These are phyloP conservation scores for Mycena kentingensis DNA, from an alignment of 768 basidiomycete species.

Conservation along the genomic window DNA sequence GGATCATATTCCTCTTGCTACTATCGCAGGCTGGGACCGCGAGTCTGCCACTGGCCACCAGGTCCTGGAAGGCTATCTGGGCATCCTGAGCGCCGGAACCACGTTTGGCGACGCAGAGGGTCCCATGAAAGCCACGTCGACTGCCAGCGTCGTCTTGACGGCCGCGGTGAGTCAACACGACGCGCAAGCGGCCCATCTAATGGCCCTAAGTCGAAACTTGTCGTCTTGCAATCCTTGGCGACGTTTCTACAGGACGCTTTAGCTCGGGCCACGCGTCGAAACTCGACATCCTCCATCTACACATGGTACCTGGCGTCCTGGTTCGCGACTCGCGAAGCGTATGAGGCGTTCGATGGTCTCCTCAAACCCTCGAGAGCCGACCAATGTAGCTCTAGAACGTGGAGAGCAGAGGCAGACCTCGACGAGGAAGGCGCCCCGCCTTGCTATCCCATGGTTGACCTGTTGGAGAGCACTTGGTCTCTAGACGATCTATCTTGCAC, in stretches of 20 bases:
- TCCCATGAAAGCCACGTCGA: conserved; percentile 53
- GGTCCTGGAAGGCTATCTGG: conserved; percentile 77
- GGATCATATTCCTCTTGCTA: conserved; percentile 63
- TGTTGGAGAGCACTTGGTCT: conserved; percentile 33
- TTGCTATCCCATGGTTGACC: conserved; percentile 24
- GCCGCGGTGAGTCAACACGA: conserved; percentile 50
- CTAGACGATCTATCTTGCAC: conserved; percentile 34
- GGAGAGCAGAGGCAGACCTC: conserved; percentile 39
- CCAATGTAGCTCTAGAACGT: conserved; percentile 22
- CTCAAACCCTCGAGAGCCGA: conserved; percentile 4
- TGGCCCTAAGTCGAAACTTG: conserved; percentile 65
- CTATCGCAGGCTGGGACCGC: conserved; percentile 70
- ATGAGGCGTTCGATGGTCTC: conserved; percentile 52
- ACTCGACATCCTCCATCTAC: conserved; percentile 33
- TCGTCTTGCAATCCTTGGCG: conserved; percentile 72
- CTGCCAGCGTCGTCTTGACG: conserved; percentile 66
- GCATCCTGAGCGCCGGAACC: conserved; percentile 71
- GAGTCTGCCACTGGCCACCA: conserved; percentile 57
- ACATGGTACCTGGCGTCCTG: conserved; percentile 68
- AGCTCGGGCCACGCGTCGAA: conserved; percentile 18
- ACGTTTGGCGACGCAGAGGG: conserved; percentile 61
- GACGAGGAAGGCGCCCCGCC: conserved; percentile 41
- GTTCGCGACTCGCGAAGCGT: conserved; percentile 56
- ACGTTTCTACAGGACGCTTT: conserved; percentile 61
- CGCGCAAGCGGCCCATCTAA: not conserved